A percentile compares a stretch with the other conserved stretches of the same genome.
These are phyloP conservation scores for Trichosporon sp. DNA, from an alignment of 1,284 basidiomycete genomes.

Conservation along the genomic window DNA sequence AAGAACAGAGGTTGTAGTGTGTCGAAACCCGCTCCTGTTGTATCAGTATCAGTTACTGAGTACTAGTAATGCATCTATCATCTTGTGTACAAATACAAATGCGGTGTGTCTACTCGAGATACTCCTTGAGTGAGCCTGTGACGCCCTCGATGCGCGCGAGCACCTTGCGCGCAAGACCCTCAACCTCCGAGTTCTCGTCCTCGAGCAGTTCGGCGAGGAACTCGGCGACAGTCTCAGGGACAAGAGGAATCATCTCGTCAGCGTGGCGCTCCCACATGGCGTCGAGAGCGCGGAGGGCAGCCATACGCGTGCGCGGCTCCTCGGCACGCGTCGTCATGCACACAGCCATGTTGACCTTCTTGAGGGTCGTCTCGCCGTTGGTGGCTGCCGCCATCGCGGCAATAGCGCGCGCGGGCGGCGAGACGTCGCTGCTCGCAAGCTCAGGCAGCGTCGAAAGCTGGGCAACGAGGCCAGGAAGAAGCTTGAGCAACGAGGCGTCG, in stretches of 20 bases:
- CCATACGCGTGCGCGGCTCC: conserved; percentile 59
- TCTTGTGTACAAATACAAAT: background rate
- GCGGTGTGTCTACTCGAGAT: conserved; percentile 32
- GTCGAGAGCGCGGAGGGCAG: conserved; percentile 64
- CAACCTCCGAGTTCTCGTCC: conserved; percentile 50
- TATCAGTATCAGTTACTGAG: background rate
- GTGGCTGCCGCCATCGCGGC: conserved; percentile 55
- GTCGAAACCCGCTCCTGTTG: background rate
- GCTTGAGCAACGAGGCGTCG: conserved; percentile 64
- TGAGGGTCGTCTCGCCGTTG: conserved; percentile 60
- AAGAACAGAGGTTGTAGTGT: background rate
- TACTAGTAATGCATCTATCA: background rate
- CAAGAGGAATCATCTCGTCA: conserved; percentile 57
- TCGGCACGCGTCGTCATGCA: conserved; percentile 83
- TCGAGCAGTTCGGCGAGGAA: conserved; percentile 52
- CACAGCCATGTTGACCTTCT: conserved; percentile 73
- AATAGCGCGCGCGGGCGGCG: conserved; percentile 50
- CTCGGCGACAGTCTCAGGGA: conserved; percentile 52
- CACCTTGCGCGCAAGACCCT: conserved; percentile 46
- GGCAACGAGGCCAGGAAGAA: conserved; percentile 57
- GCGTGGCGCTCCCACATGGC: conserved; percentile 62
- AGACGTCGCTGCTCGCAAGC: conserved; percentile 11
- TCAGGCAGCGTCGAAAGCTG: conserved; percentile 53
- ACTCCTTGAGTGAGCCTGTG: conserved; percentile 48
- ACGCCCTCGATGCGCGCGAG: conserved; percentile 48